phyloP scores from a whole-genome alignment of 768 basidiomycete species.

The Tylopilus subfusipes region DNA sequence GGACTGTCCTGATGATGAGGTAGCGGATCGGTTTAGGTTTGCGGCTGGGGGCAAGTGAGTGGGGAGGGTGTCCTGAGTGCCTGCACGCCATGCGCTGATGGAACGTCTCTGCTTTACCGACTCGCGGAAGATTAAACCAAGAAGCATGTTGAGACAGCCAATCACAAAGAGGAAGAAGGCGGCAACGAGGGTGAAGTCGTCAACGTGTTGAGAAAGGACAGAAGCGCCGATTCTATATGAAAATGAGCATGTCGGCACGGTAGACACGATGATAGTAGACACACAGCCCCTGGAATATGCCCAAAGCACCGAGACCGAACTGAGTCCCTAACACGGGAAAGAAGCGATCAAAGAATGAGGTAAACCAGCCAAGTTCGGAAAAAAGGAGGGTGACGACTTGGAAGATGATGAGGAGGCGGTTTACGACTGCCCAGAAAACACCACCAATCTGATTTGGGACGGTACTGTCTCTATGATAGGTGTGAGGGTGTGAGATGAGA shows the following conservation, averaged over 20 bases:
- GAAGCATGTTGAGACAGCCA: conserved; percentile 84
- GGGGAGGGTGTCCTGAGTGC: conserved; percentile 50
- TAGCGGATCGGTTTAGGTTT: conserved; percentile 23
- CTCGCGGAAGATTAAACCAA: conserved; percentile 69
- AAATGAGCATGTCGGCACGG: conserved; percentile 6
- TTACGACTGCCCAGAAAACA: conserved; percentile 87
- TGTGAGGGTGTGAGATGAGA: conserved; percentile 17
- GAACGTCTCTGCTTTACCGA: conserved; percentile 59
- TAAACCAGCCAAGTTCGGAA: conserved; percentile 81
- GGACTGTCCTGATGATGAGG: conserved; percentile 24
- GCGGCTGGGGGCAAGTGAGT: conserved; percentile 32
- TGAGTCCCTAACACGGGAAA: conserved; percentile 82
- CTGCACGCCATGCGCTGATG: conserved; percentile 60
- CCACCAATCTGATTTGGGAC: conserved; percentile 92
- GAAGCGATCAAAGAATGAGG: conserved; percentile 73
- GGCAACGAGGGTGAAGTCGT: conserved; percentile 84
- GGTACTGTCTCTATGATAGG: conserved; percentile 54
- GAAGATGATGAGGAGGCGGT: conserved; percentile 82
- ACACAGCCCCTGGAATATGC: conserved; percentile 82
- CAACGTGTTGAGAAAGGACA: conserved; percentile 74
- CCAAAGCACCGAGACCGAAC: conserved; percentile 85
- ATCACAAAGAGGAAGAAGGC: conserved; percentile 90
- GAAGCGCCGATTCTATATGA: conserved; percentile 58
- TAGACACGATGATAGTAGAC: conserved; percentile 26
- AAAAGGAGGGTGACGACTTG: conserved; percentile 77